Percentiles rank a stretch among this genome's conserved stretches.
These are phyloP conservation scores for Saccharomycopsis malanga DNA, from an alignment of 805 yeast genomes.

Conservation along the genomic window DNA sequence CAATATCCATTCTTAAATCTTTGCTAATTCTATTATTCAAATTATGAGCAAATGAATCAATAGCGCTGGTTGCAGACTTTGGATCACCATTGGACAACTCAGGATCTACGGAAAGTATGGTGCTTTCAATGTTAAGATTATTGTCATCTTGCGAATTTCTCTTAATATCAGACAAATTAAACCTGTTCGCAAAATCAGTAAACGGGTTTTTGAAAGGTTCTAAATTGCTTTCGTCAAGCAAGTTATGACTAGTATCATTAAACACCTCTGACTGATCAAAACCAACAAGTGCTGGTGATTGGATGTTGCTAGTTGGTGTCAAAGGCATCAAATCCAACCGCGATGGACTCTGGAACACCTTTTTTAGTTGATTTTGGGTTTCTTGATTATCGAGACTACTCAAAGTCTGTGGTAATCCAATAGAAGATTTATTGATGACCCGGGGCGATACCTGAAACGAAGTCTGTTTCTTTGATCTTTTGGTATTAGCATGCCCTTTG, in stretches of 20 bases:
- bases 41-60: neutral
- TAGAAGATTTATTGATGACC: conserved; percentile 4
- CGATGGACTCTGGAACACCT: conserved; percentile 12
- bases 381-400: neutral
- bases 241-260: too few species aligned
- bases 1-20: neutral
- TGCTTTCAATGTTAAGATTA: too few species aligned
- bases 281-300: neutral
- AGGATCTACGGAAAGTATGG: neutral
- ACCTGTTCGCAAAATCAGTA: conserved; percentile 3
- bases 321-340: neutral
- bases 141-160: neutral
- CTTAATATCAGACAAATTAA: neutral
- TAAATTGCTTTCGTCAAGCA: neutral
- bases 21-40: neutral
- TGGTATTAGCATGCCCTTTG: neutral
- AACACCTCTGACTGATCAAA: neutral
- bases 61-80: conserved; percentile 1
- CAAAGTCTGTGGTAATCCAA: conserved; percentile 13
- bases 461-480: neutral
- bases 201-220: conserved; percentile 14
- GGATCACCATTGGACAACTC: neutral
- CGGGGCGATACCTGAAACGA: neutral
- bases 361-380: conserved; percentile 5
- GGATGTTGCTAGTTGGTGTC: neutral